Base-by-base conservation (phyloP, 345 rosid genomes). In the Linum tenue region DNA sequence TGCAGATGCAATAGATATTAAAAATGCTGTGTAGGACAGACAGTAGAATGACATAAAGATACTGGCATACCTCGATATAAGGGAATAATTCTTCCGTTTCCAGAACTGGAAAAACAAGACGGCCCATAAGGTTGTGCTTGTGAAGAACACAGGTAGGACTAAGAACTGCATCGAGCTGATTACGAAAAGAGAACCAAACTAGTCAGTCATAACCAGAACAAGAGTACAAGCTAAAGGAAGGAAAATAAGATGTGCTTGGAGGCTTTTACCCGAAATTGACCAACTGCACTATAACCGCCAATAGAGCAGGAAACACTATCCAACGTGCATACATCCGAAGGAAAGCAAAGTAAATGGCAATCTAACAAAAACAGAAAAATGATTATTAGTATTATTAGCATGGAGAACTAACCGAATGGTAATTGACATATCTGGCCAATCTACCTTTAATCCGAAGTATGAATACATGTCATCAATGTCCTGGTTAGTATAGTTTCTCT, bases 81-180 rank as follows among this genome's bases (percentile, higher is more conserved):
- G 82, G 42, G 97, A 87, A 3, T 86, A 71, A 38, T 90, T 92
- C 80, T 88, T 90, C 64, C 97, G 91, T 78, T 90, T 92, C 98
- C 98, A 90, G 73, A 88, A 92, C 81, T 92, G 96, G 76, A 90
- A 86, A 84, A 92, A 86, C 80, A 90, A 71, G 65, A 85, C 91
- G 12, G 91, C 87, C 98, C 97, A 89, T 64, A 92, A 72, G 58
- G 82, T 80, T 78, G 80, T 75, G 72, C 83, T 71, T 31, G 84
- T 64, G 69, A 92, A 88, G 88, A 87, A 90, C 40, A 76, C 50
- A 4, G 96, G 98, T 59, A 88, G 92, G 59, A 77, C 86, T 70
- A 86, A 77, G 40, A 82, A 77, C 75, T 92, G 86, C 86, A 90
- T 70, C 22, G 94, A 75, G 69, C 97, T 90, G 85, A 60, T 55